Conservation (phyloP, 306 rosid genomes). For the Cajanus cajan region DNA sequence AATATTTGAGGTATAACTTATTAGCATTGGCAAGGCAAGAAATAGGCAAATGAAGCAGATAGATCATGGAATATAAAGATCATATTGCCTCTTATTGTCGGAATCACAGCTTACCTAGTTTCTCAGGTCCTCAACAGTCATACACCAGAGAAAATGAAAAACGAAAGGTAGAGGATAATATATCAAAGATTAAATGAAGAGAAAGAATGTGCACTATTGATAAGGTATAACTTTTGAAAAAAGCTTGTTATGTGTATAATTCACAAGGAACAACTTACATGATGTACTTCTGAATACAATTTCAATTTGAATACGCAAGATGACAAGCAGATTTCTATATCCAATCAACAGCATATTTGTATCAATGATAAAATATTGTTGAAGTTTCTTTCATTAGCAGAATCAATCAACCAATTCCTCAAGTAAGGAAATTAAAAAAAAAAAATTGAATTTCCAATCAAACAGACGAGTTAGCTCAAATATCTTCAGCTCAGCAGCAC, state of each 20-base stretch:
- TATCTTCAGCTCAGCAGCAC: slow-evolving; percentile 18
- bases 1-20: background rate
- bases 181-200: background rate
- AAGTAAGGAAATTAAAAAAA: slow-evolving; percentile 17
- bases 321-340: too few species aligned
- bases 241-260: slow-evolving; percentile 12
- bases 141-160: background rate
- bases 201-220: background rate
- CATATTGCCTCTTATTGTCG: background rate
- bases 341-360: background rate
- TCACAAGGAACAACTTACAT: background rate
- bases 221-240: background rate
- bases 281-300: slow-evolving; percentile 1
- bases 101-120: background rate
- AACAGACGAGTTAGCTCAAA: slow-evolving; percentile 19
- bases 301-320: background rate
- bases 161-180: background rate
- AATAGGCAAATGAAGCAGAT: background rate
- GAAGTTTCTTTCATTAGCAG: background rate
- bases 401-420: slow-evolving; percentile 18
- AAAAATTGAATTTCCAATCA: slow-evolving; percentile 27
- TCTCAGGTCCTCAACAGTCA: slow-evolving; percentile 12
- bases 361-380: background rate
- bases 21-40: background rate
- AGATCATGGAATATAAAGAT: slow-evolving; percentile 23